Conservation (phyloP, 2,329 filamentous ascomycete species). For the Exophiala alcalophila region DNA sequence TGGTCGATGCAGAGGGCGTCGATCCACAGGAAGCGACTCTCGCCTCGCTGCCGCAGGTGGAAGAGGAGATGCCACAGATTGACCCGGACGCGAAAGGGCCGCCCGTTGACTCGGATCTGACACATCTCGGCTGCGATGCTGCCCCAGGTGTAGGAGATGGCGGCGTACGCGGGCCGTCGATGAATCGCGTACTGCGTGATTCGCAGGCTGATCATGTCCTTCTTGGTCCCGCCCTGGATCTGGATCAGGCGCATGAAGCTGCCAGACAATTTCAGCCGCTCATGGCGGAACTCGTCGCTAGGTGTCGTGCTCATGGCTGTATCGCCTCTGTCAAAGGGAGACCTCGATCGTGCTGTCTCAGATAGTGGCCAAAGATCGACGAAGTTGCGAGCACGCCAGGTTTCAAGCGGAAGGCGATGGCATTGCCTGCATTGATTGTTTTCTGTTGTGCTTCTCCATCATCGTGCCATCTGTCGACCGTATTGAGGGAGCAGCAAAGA, state of each 20-base stretch:
- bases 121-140: conserved; percentile 9
- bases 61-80: conserved; percentile 27
- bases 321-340: too few relatives aligned
- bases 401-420: too few relatives aligned
- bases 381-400: too few relatives aligned
- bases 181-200: conserved; percentile 29
- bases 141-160: conserved; percentile 31
- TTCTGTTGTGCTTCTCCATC: too few relatives aligned
- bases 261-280: conserved; percentile 24
- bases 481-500: too few relatives aligned
- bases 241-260: conserved; percentile 28
- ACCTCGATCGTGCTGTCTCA: too few relatives aligned
- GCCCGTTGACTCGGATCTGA: conserved; percentile 27
- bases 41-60: conserved; percentile 25
- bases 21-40: conserved; percentile 26
- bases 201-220: conserved; percentile 22
- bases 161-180: conserved; percentile 25
- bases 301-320: conserved; percentile 24
- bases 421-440: too few relatives aligned
- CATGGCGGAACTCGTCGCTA: conserved; percentile 24
- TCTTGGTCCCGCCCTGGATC: conserved; percentile 25
- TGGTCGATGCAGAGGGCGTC: conserved; percentile 31
- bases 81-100: conserved; percentile 20
- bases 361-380: too few relatives aligned
- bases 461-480: too few relatives aligned